A percentile compares a stretch with the other conserved stretches of the same genome.
These are phyloP conservation scores for Cylindrodendrum hubeiense DNA, from an alignment of 2,329 filamentous ascomycete genomes.

Conservation along the genomic window DNA sequence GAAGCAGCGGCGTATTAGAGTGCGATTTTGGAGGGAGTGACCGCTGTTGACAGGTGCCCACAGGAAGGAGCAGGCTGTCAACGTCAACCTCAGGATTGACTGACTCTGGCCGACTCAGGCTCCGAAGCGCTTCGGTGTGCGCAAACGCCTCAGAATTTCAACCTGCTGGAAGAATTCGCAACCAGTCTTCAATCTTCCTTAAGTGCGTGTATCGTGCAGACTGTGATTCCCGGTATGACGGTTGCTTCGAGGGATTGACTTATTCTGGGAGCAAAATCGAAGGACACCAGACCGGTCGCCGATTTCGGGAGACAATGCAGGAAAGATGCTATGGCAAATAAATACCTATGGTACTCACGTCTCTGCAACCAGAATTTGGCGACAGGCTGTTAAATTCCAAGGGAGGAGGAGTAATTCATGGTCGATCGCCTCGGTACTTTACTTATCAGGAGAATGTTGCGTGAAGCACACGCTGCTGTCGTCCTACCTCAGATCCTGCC, in stretches of 20 bases:
- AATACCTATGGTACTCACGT: too few relatives aligned
- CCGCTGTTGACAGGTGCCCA: conserved; percentile 16
- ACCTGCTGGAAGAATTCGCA: neutral
- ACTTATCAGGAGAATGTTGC: conserved; percentile 13
- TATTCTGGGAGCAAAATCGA: neutral
- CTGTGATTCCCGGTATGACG: neutral
- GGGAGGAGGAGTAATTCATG: neutral
- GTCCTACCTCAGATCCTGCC: conserved; percentile 34
- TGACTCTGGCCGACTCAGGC: neutral
- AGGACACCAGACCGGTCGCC: neutral
- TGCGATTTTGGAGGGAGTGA: conserved; percentile 14
- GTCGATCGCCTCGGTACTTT: conserved; percentile 1
- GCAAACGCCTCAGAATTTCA: neutral
- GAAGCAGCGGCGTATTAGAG: neutral
- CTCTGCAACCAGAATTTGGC: neutral
- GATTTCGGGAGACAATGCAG: too few relatives aligned
- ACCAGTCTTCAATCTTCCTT: neutral
- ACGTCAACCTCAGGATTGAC: neutral
- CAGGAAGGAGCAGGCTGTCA: conserved; percentile 16
- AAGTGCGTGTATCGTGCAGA: neutral
- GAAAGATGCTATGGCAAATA: neutral
- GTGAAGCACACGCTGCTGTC: conserved; percentile 25
- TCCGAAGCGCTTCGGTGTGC: neutral
- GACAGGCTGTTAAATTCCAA: neutral
- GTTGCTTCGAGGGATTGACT: neutral